phyloP scores from a whole-genome alignment of 768 basidiomycete genomes.

The Pholiota molesta region DNA sequence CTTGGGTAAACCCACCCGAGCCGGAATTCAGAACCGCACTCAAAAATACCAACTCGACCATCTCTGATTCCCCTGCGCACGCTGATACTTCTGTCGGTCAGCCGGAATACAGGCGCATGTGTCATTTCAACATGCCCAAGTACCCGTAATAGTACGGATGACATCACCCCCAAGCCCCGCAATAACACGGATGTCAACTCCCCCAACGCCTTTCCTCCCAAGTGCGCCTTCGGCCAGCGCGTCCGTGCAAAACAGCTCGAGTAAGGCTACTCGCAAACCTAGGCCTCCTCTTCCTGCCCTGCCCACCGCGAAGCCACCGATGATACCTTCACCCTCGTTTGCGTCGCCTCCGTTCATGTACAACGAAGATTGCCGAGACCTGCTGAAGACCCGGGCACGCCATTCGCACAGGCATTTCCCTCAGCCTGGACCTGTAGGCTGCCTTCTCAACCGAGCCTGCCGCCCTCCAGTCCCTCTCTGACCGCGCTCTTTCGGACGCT shows the following conservation, averaged over 20 bases:
- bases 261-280: not conserved
- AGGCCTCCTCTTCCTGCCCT: conserved; percentile 5
- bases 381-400: not conserved
- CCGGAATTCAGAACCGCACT: not conserved
- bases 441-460: not conserved
- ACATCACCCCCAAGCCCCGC: too few relatives aligned
- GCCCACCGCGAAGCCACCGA: not conserved
- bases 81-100: too few relatives aligned
- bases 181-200: too few relatives aligned
- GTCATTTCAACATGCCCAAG: too few relatives aligned
- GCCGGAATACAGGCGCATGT: too few relatives aligned
- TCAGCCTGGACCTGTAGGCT: not conserved
- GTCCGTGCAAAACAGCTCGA: not conserved
- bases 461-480: not conserved
- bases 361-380: not conserved
- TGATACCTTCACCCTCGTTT: not conserved
- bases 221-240: not conserved
- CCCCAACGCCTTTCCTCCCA: not conserved
- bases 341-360: not conserved
- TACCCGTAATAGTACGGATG: too few relatives aligned
- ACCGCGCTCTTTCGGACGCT: not conserved
- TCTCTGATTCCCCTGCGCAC: not conserved
- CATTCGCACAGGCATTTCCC: conserved; percentile 2
- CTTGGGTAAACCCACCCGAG: not conserved
- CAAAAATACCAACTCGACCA: not conserved